phyloP scores from a whole-genome alignment of 345 rosid species.

The Luvunga scandens region DNA sequence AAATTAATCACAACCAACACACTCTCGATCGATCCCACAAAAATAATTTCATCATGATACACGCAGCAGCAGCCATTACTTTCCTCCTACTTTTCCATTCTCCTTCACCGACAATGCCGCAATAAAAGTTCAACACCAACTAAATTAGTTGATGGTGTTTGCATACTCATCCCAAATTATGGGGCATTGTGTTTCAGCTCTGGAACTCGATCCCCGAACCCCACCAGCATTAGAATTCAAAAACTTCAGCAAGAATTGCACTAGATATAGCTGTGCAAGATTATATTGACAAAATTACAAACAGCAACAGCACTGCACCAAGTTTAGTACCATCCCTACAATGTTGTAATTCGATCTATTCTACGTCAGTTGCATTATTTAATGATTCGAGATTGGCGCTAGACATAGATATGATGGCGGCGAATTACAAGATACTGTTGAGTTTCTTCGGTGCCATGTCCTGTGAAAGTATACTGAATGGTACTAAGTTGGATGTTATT shows the following conservation, averaged over 20 bases:
- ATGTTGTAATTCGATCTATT: not conserved
- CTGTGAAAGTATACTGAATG: not conserved
- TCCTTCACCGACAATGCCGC: not conserved
- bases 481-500: not conserved
- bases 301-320: not conserved
- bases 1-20: too few relatives aligned
- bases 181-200: not conserved
- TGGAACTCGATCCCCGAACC: too few relatives aligned
- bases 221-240: not conserved
- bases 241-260: not conserved
- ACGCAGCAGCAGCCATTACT: not conserved
- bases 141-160: not conserved
- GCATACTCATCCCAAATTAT: not conserved
- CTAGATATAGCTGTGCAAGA: too few relatives aligned
- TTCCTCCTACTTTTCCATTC: not conserved
- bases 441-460: not conserved
- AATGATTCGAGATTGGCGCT: not conserved
- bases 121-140: not conserved
- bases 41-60: not conserved
- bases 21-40: not conserved
- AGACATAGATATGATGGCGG: slow-evolving; percentile 7
- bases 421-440: slow-evolving; percentile 13
- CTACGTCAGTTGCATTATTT: not conserved
- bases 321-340: not conserved
- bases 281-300: not conserved